phyloP scores from a whole-genome alignment of 805 yeast genomes.

The Kodamaea kaohsiungensis region DNA sequence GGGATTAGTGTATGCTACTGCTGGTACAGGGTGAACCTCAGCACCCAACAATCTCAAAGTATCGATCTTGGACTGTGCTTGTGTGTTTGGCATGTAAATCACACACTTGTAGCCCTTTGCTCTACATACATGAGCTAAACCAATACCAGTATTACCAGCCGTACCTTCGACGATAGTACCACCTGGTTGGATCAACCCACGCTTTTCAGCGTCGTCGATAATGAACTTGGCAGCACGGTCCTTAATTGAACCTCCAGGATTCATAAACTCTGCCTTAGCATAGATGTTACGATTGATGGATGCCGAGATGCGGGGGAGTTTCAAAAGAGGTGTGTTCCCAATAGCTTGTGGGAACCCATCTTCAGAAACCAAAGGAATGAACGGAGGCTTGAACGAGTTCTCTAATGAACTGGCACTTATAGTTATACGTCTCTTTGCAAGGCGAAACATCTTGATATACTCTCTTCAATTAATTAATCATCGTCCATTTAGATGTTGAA shows the following conservation, averaged over 20 bases:
- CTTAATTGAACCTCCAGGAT: constrained; percentile 92
- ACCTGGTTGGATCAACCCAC: constrained; percentile 65
- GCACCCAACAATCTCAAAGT: constrained; percentile 77
- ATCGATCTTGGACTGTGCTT: constrained; percentile 76
- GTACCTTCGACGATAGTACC: constrained; percentile 93
- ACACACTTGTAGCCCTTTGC: constrained; percentile 82
- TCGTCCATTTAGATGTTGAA: background rate
- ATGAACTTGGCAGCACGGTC: constrained; percentile 85
- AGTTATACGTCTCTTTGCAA: constrained; percentile 4
- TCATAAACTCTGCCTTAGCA: constrained; percentile 90
- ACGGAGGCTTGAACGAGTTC: constrained; percentile 36
- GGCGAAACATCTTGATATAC: constrained; percentile 3
- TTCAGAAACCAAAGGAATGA: constrained; percentile 65
- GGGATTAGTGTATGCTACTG: constrained; percentile 79
- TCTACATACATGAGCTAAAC: constrained; percentile 78
- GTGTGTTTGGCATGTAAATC: constrained; percentile 90
- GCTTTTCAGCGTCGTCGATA: constrained; percentile 73
- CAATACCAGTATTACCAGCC: constrained; percentile 96
- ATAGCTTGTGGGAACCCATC: constrained; percentile 79
- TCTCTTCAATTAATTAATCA: background rate
- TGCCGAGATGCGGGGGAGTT: constrained; percentile 55
- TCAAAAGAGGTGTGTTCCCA: constrained; percentile 89
- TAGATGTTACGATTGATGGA: constrained; percentile 71
- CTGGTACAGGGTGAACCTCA: constrained; percentile 87
- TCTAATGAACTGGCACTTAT: constrained; percentile 2